Evolutionary conservation across 805 yeast genomes (phyloP).

Genomic region (Ogataea corticis): DNA sequence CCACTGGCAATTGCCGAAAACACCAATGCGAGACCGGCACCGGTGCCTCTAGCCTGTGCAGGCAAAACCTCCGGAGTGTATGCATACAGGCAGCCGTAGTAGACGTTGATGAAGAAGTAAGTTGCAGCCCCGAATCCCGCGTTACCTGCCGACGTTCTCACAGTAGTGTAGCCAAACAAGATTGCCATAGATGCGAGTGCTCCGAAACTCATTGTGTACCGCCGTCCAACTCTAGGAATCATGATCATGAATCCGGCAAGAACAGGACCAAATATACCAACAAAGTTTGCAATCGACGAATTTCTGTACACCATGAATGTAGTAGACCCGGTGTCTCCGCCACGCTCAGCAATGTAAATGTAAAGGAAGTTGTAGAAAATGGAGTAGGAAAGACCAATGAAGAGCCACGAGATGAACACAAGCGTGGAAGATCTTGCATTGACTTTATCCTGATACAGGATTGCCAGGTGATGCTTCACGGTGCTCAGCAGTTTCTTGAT

Average conservation of each 20-base stretch:
- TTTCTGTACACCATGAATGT: conserved; percentile 42
- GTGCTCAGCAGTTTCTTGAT: conserved; percentile 15
- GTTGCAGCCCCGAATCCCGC: conserved; percentile 45
- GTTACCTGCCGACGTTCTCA: conserved; percentile 49
- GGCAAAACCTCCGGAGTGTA: conserved; percentile 62
- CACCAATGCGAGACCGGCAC: conserved; percentile 53
- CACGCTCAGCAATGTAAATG: conserved; percentile 45
- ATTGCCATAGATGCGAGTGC: conserved; percentile 51
- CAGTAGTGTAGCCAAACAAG: conserved; percentile 57
- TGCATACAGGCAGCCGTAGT: conserved; percentile 57
- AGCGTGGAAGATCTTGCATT: conserved; percentile 41
- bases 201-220: conserved; percentile 51
- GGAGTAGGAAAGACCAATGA: conserved; percentile 53
- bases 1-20: conserved; percentile 49
- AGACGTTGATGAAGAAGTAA: conserved; percentile 42
- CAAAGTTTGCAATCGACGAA: conserved; percentile 42
- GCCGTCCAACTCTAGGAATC: conserved; percentile 42
- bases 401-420: conserved; percentile 48
- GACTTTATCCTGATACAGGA: conserved; percentile 44
- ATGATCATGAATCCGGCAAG: conserved; percentile 40
- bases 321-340: conserved; percentile 41
- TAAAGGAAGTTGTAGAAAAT: conserved; percentile 51
- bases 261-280: conserved; percentile 47
- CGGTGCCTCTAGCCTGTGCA: conserved; percentile 50
- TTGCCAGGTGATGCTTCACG: conserved; percentile 38